Conservation (phyloP, 495 filamentous ascomycete species). For the Lophiostoma macrostomum region DNA sequence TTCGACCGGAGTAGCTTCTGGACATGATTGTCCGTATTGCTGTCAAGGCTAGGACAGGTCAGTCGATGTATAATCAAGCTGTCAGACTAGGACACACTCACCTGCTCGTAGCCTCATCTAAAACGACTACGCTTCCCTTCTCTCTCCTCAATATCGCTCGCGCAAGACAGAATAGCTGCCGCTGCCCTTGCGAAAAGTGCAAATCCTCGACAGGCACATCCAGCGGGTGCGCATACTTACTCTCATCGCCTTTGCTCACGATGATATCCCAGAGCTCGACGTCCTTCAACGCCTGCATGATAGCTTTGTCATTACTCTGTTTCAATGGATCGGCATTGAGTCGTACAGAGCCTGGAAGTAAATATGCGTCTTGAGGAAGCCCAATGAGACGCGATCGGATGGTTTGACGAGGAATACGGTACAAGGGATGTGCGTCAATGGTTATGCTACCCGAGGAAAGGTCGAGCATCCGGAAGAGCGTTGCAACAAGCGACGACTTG, state of each 20-base stretch:
- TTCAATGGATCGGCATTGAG: conserved; percentile 29
- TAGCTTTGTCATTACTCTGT: conserved; percentile 31
- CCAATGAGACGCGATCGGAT: conserved; percentile 50
- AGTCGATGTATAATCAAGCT: not conserved
- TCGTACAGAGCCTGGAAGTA: conserved; percentile 47
- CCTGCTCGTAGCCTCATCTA: conserved; percentile 39
- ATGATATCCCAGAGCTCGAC: conserved; percentile 44
- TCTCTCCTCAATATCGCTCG: conserved; percentile 51
- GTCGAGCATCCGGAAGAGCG: conserved; percentile 55
- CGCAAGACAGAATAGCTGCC: conserved; percentile 63
- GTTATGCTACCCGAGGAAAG: conserved; percentile 43
- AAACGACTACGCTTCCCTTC: conserved; percentile 30
- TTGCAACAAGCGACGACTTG: conserved; percentile 50
- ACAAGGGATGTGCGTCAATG: conserved; percentile 51
- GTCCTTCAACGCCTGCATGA: conserved; percentile 30
- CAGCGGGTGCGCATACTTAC: conserved; percentile 37
- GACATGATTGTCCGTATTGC: conserved; percentile 11
- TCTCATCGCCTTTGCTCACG: conserved; percentile 20
- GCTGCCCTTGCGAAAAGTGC: conserved; percentile 59
- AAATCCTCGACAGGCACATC: conserved; percentile 50
- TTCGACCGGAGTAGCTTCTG: conserved; percentile 19
- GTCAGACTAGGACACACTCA: conserved; percentile 2
- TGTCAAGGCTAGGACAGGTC: conserved; percentile 13
- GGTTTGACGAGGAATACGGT: conserved; percentile 47
- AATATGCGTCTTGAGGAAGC: conserved; percentile 58